These are phyloP conservation scores for Alternaria sp. DNA, from an alignment of 2,329 filamentous ascomycete genomes.

Conservation along the genomic window DNA sequence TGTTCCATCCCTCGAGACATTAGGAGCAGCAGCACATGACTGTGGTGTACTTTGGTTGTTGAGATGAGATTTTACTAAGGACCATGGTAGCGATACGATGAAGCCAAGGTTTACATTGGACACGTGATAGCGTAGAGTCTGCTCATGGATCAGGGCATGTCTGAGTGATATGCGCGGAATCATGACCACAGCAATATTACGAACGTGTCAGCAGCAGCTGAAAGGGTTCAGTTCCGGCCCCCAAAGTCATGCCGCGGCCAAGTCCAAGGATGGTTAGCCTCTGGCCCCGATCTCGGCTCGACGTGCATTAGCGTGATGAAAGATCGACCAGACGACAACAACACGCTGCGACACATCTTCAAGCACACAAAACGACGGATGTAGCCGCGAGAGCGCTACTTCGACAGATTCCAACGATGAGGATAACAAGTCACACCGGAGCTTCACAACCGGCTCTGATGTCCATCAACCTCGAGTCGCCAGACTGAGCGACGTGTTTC, in stretches of 20 bases:
- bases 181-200: background rate
- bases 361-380: background rate
- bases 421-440: background rate
- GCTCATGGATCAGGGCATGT: background rate
- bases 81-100: background rate
- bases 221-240: background rate
- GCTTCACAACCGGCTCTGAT: background rate
- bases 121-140: background rate
- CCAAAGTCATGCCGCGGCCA: background rate
- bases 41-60: background rate
- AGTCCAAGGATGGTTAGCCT: background rate
- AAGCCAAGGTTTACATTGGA: background rate
- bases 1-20: background rate
- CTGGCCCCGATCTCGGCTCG: background rate
- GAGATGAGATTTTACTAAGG: background rate
- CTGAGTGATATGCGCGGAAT: background rate
- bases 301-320: background rate
- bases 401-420: background rate
- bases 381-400: background rate
- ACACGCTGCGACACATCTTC: background rate
- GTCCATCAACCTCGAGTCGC: background rate
- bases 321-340: background rate
- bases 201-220: background rate
- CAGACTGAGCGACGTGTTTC: background rate
- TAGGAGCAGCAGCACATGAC: background rate